Conservation (phyloP, 116 monocot genomes). For the Cymodocea nodosa region DNA sequence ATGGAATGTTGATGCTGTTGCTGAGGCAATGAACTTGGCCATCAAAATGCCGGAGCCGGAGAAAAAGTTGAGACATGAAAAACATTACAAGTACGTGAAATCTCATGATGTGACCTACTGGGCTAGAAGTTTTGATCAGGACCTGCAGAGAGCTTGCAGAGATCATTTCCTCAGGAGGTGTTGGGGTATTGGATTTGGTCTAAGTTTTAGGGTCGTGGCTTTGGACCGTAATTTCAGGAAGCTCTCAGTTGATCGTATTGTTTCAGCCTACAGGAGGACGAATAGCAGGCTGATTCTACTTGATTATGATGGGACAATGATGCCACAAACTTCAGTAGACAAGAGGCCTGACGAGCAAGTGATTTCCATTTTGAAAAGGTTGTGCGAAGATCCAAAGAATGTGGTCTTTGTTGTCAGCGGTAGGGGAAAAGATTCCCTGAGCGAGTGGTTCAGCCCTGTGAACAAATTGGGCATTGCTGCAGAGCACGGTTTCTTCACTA, state of each 20-base stretch:
- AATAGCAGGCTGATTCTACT: conserved; percentile 39
- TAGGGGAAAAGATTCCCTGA: conserved; percentile 54
- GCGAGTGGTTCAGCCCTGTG: conserved; percentile 44
- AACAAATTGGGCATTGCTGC: conserved; percentile 57
- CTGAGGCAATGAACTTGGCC: conserved; percentile 51
- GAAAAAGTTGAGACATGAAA: conserved; percentile 61
- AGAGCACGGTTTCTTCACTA: conserved; percentile 66
- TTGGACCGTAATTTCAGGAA: conserved; percentile 42
- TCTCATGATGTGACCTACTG: conserved; percentile 60
- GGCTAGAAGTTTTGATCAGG: conserved; percentile 46
- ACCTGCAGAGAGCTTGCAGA: conserved; percentile 35
- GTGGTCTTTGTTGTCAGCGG: conserved; percentile 66
- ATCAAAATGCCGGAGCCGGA: conserved; percentile 43
- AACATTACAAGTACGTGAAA: conserved; percentile 65
- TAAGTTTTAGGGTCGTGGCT: conserved; percentile 36
- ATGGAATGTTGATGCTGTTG: conserved; percentile 43
- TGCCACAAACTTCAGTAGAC: conserved; percentile 35
- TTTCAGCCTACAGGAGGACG: conserved; percentile 31
- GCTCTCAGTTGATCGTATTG: conserved; percentile 34
- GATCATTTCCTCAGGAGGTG: conserved; percentile 38
- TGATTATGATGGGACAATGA: conserved; percentile 74
- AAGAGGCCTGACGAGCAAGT: conserved; percentile 46
- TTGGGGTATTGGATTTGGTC: conserved; percentile 47
- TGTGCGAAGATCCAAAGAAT: conserved; percentile 52
- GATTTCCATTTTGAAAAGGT: conserved; percentile 32